phyloP scores from a whole-genome alignment of 371 early-diverging fungal species.

The Rhizopus arrhizus region DNA sequence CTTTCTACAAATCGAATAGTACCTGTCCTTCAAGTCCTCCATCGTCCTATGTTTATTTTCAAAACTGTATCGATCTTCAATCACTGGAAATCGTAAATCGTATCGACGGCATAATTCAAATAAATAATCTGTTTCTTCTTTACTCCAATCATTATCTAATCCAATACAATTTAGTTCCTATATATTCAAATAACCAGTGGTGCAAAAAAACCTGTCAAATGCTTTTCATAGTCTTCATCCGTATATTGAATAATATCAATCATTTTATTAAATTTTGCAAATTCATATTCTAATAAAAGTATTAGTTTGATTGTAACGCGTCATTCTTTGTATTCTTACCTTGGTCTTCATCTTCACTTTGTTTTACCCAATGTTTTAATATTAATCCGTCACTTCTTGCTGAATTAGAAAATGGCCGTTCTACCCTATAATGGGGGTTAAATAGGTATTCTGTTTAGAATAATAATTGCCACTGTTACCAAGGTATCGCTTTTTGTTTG shows the following conservation, averaged over 20 bases:
- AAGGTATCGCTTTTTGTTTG: no score
- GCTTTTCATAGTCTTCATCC: conserved; percentile 70
- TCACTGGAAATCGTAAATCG: conserved; percentile 83
- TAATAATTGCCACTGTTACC: no score
- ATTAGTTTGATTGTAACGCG: no score
- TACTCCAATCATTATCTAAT: conserved; percentile 77
- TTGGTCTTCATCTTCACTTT: no score
- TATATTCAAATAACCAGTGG: background rate
- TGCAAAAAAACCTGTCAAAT: conserved; percentile 41
- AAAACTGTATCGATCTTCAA: conserved; percentile 80
- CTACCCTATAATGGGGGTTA: no score
- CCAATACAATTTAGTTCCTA: background rate
- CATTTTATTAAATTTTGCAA: conserved; percentile 68
- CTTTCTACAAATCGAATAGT: conserved; percentile 65
- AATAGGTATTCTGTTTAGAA: no score
- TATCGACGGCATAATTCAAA: conserved; percentile 74
- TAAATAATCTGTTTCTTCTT: conserved; percentile 85
- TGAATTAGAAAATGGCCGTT: no score
- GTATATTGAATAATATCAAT: conserved; percentile 67
- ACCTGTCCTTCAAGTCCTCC: conserved; percentile 81
- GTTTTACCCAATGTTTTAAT: no score
- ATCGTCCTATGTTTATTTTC: conserved; percentile 34
- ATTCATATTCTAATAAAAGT: conserved; percentile 51
- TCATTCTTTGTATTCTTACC: no score
- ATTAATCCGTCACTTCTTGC: no score